phyloP scores from a whole-genome alignment of 1,284 basidiomycete genomes.

The Trichosporon coremiiforme region DNA sequence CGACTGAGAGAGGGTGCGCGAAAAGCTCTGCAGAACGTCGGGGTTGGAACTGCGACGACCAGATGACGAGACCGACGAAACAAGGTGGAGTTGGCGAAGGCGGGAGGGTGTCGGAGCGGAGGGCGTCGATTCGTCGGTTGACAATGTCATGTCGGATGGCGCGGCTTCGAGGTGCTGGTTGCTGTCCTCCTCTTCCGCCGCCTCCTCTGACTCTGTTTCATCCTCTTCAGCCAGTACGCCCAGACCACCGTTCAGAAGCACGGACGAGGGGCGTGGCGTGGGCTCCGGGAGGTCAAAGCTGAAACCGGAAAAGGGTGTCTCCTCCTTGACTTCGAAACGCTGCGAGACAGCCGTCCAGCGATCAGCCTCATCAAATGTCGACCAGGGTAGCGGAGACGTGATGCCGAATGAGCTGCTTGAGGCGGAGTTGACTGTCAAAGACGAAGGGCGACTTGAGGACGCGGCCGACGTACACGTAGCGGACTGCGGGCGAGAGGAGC shows the following conservation, averaged over 20 bases:
- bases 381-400: conserved; percentile 38
- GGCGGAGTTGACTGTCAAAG: conserved; percentile 31
- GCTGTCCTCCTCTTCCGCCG: conserved; percentile 21
- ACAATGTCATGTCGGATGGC: conserved; percentile 21
- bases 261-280: conserved; percentile 27
- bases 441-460: conserved; percentile 41
- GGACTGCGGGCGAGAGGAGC: conserved; percentile 42
- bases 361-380: conserved; percentile 29
- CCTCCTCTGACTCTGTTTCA: conserved; percentile 48
- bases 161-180: neutral
- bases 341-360: conserved; percentile 28
- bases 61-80: conserved; percentile 35
- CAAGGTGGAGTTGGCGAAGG: conserved; percentile 46
- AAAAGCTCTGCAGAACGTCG: conserved; percentile 25
- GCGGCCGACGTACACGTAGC: conserved; percentile 37
- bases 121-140: conserved; percentile 20
- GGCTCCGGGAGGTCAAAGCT: conserved; percentile 26
- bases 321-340: conserved; percentile 38
- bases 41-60: conserved; percentile 35
- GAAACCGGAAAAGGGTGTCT: conserved; percentile 38
- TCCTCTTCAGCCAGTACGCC: conserved; percentile 46
- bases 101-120: conserved; percentile 40
- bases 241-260: conserved; percentile 35
- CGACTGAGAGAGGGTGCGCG: conserved; percentile 11
- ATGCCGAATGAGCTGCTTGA: conserved; percentile 32